Percentiles rank a stretch among this genome's conserved stretches.
These are phyloP conservation scores for Aphanomyces euteiches DNA, from an alignment of 352 stramenopile genomes.

Conservation along the genomic window DNA sequence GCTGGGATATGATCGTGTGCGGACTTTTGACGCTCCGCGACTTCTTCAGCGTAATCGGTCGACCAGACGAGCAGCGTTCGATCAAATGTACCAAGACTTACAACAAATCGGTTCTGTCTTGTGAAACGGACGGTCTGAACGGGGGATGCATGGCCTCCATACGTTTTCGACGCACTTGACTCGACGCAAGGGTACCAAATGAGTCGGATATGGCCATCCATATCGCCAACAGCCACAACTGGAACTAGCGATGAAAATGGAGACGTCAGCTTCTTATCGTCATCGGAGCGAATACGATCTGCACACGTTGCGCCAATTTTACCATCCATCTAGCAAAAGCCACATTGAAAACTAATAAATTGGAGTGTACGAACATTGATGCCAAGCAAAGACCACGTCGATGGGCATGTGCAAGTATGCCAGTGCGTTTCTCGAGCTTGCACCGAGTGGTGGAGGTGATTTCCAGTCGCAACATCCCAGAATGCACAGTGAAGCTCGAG, in stretches of 20 bases:
- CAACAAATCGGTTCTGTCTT: conserved; percentile 9
- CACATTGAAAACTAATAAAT: background rate
- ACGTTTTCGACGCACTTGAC: conserved; percentile 22
- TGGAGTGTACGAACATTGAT: conserved; percentile 3
- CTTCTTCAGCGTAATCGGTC: conserved; percentile 21
- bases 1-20: background rate
- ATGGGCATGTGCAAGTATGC: conserved; percentile 25
- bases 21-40: background rate
- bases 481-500: conserved; percentile 26
- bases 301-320: conserved; percentile 17
- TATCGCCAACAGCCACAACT: conserved; percentile 22
- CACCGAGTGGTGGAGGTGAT: conserved; percentile 24
- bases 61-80: conserved; percentile 23
- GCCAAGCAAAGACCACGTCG: conserved; percentile 21
- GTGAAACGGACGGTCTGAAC: conserved; percentile 20
- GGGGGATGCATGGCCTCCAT: conserved; percentile 23
- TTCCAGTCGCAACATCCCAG: conserved; percentile 23
- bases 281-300: conserved; percentile 26
- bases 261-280: background rate
- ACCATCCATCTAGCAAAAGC: conserved; percentile 11
- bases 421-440: conserved; percentile 24
- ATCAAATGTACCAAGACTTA: conserved; percentile 27
- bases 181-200: conserved; percentile 30
- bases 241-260: conserved; percentile 19
- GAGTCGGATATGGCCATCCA: conserved; percentile 16